Conservation (phyloP, 1,139 yeast genomes). For the Sugiyamaella xylanicola region DNA sequence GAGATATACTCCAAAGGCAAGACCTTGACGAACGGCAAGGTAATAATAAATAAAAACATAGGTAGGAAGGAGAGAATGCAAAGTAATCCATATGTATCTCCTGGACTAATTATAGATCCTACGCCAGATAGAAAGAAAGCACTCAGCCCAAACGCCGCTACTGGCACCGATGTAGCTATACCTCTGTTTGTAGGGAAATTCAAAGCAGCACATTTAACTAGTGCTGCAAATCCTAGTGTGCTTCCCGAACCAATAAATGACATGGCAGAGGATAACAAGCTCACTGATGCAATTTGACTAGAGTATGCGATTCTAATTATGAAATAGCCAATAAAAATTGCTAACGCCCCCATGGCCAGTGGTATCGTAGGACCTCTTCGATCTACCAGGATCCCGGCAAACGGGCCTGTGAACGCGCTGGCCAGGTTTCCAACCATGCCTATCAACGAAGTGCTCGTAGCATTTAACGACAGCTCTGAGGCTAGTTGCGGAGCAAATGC, state of each 20-base stretch:
- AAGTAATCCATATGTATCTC: conserved; percentile 41
- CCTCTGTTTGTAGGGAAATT: conserved; percentile 46
- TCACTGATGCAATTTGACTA: conserved; percentile 30
- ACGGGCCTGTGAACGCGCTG: conserved; percentile 60
- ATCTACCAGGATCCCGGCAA: conserved; percentile 64
- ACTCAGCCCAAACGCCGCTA: conserved; percentile 49
- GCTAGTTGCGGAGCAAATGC: conserved; percentile 71
- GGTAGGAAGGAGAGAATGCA: conserved; percentile 41
- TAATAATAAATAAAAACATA: conserved; percentile 32
- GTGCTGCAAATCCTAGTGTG: conserved; percentile 45
- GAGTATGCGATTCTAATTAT: conserved; percentile 35
- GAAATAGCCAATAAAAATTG: conserved; percentile 40
- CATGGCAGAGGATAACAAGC: conserved; percentile 38
- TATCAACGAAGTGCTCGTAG: conserved; percentile 57
- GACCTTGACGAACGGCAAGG: conserved; percentile 34
- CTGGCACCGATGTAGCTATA: conserved; percentile 46
- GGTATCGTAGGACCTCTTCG: conserved; percentile 52
- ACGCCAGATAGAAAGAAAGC: conserved; percentile 44
- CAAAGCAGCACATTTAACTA: conserved; percentile 48
- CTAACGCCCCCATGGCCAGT: conserved; percentile 36
- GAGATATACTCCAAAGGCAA: conserved; percentile 20
- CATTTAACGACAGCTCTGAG: conserved; percentile 51
- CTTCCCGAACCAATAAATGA: conserved; percentile 44
- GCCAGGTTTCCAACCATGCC: conserved; percentile 65
- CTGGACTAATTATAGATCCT: conserved; percentile 38